phyloP scores from a whole-genome alignment of 176 grass and related monocot species.

The Musa acuminata region DNA sequence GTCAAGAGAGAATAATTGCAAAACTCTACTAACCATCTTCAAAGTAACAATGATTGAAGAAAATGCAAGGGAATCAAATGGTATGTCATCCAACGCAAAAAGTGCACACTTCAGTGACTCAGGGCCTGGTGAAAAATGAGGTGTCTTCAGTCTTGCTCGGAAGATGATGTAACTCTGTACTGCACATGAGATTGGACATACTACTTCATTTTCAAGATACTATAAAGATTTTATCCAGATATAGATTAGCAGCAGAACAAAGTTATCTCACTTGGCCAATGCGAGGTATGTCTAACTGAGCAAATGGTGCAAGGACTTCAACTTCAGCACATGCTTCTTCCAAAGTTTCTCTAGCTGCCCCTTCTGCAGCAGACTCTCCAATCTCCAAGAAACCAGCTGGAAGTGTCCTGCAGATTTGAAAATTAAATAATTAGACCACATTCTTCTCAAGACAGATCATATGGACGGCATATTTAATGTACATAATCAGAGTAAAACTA shows the following conservation, averaged over 20 bases:
- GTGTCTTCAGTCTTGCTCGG: conserved; percentile 82
- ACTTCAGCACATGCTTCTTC: conserved; percentile 99
- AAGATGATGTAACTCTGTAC: conserved; percentile 99
- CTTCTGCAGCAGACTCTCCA: conserved; percentile 76
- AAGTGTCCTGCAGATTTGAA: conserved; percentile 55
- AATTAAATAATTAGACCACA: not conserved
- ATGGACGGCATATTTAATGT: not conserved
- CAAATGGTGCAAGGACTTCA: conserved; percentile 91
- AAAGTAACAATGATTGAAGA: conserved; percentile 93
- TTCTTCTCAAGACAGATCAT: no score
- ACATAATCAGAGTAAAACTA: not conserved
- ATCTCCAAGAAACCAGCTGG: conserved; percentile 98
- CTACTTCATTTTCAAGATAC: conserved; percentile 9
- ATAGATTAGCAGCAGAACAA: not conserved
- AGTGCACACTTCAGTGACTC: conserved; percentile 83
- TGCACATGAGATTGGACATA: conserved; percentile 66
- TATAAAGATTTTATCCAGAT: not conserved
- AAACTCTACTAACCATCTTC: conserved; percentile 55
- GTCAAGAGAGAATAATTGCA: not conserved
- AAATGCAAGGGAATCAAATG: conserved; percentile 92
- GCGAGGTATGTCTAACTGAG: conserved; percentile 87
- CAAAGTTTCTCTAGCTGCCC: conserved; percentile 84
- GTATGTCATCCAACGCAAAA: conserved; percentile 87
- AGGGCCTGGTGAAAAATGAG: conserved; percentile 67
- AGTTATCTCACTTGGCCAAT: conserved; percentile 90